phyloP scores from a whole-genome alignment of 2,329 filamentous ascomycete genomes.

The Fusarium coffeatum region DNA sequence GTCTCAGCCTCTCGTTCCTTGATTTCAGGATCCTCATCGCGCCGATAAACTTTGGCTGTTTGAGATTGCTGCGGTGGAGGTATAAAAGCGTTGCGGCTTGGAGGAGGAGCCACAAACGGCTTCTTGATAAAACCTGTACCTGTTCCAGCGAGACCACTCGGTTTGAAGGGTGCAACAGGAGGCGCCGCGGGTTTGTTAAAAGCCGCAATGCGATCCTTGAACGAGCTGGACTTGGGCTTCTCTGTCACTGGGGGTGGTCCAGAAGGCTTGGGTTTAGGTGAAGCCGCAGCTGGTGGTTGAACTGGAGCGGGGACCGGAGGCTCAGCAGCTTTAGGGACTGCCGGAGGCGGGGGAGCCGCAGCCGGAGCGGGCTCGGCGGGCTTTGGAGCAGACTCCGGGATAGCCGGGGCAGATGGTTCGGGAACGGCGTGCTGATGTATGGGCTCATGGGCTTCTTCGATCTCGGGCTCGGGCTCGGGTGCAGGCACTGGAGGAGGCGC shows the following conservation, averaged over 20 bases:
- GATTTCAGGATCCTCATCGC: slow-evolving; percentile 86
- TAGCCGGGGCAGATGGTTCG: slow-evolving; percentile 51
- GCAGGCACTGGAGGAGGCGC: slow-evolving; percentile 49
- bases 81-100: slow-evolving; percentile 90
- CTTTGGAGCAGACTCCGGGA: slow-evolving; percentile 45
- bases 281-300: slow-evolving; percentile 44
- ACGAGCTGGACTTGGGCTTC: slow-evolving; percentile 81
- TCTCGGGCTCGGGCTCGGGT: slow-evolving; percentile 54
- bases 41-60: slow-evolving; percentile 79
- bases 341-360: slow-evolving; percentile 37
- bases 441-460: slow-evolving; percentile 51
- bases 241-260: slow-evolving; percentile 75
- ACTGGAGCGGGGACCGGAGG: slow-evolving; percentile 44
- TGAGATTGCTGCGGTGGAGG: slow-evolving; percentile 78
- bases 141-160: slow-evolving; percentile 68
- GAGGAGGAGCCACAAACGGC: slow-evolving; percentile 94
- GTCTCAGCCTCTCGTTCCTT: slow-evolving; percentile 74
- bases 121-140: slow-evolving; percentile 88
- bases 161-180: slow-evolving; percentile 91
- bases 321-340: slow-evolving; percentile 52
- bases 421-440: slow-evolving; percentile 50
- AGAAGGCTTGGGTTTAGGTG: slow-evolving; percentile 57
- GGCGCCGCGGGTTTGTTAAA: slow-evolving; percentile 92
- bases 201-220: slow-evolving; percentile 94
- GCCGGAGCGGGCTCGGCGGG: slow-evolving; percentile 52